These are phyloP conservation scores for Rhizophagus clarus DNA, from an alignment of 192 early-diverging fungal species.

Conservation along the genomic window DNA sequence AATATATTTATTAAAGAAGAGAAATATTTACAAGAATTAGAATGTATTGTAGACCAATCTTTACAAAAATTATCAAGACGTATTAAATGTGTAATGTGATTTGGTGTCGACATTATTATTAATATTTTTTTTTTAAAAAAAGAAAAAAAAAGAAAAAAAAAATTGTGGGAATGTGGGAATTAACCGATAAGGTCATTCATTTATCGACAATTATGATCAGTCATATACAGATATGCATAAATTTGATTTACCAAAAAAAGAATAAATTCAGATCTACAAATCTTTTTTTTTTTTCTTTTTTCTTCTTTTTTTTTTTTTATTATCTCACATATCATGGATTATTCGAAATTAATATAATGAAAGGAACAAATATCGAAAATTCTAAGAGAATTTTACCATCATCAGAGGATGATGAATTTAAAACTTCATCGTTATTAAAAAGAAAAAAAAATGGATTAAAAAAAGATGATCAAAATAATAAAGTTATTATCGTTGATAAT, in stretches of 20 bases:
- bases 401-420: background rate
- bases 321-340: background rate
- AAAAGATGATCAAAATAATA: background rate
- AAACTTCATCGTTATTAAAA: background rate
- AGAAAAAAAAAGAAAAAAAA: background rate
- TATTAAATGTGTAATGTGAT: slow-evolving; percentile 18
- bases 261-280: too few relatives aligned
- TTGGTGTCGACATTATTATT: slow-evolving; percentile 1
- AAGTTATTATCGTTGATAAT: background rate
- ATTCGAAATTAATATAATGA: background rate
- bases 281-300: background rate
- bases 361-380: background rate
- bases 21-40: background rate
- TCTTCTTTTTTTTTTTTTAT: background rate
- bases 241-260: too few relatives aligned
- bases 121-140: too few relatives aligned
- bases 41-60: slow-evolving; percentile 22
- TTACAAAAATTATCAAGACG: slow-evolving; percentile 10
- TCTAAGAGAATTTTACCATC: background rate
- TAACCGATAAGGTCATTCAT: too few relatives aligned
- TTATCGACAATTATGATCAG: too few relatives aligned
- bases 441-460: background rate
- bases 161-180: too few relatives aligned
- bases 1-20: slow-evolving; percentile 22
- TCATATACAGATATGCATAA: too few relatives aligned